Conservation (phyloP, 306 rosid genomes). For the Carpinus viminea region DNA sequence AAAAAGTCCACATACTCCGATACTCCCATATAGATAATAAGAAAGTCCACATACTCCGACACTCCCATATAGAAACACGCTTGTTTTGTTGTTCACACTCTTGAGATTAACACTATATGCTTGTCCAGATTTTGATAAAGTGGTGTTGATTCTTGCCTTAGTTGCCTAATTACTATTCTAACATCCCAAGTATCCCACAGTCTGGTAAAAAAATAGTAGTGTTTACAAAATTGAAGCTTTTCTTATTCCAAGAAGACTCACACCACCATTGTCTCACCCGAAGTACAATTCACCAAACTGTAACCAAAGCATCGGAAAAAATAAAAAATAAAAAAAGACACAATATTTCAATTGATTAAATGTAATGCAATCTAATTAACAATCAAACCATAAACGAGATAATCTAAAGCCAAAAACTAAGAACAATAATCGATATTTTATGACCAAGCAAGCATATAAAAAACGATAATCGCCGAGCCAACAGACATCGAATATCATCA, state of each 20-base stretch:
- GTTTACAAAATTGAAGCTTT: not conserved
- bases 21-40: not conserved
- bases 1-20: not conserved
- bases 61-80: not conserved
- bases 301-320: not conserved
- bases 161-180: not conserved
- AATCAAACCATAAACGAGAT: not conserved
- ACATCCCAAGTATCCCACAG: not conserved
- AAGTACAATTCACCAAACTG: not conserved
- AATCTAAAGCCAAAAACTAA: not conserved
- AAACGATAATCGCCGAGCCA: not conserved
- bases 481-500: not conserved
- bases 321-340: not conserved
- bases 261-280: not conserved
- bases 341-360: not conserved
- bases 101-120: not conserved
- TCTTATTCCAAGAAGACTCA: not conserved
- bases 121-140: not conserved
- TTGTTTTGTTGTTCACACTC: not conserved
- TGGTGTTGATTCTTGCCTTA: not conserved
- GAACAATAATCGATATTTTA: not conserved
- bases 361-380: not conserved
- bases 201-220: not conserved
- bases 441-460: too few relatives aligned
- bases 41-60: not conserved